Evolutionary conservation across 2,329 filamentous ascomycete species (phyloP).

Genomic region (Claviceps sorghi): DNA sequence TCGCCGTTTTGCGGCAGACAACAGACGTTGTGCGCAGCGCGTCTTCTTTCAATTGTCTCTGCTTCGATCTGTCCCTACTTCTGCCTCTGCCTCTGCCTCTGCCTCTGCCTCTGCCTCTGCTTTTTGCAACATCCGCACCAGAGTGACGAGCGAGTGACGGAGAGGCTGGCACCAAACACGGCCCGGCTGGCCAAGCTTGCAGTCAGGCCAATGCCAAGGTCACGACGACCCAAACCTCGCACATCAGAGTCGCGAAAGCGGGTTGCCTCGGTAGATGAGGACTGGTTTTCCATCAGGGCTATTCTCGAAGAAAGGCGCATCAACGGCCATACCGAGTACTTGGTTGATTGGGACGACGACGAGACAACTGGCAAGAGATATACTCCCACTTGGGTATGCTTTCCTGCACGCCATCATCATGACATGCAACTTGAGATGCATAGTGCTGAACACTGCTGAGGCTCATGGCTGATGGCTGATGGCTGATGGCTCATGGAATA

Average conservation of each 20-base stretch:
- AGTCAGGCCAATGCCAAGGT: slow-evolving; percentile 18
- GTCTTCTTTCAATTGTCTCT: slow-evolving; percentile 2
- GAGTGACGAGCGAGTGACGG: background rate
- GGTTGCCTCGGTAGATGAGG: slow-evolving; percentile 9
- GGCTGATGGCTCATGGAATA: slow-evolving; percentile 6
- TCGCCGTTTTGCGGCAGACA: slow-evolving; percentile 13
- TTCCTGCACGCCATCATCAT: background rate
- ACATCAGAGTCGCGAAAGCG: slow-evolving; percentile 10
- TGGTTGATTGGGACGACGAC: slow-evolving; percentile 25
- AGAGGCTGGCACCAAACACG: background rate
- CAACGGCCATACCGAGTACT: slow-evolving; percentile 17
- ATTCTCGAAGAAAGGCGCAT: slow-evolving; percentile 21
- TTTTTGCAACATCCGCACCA: background rate
- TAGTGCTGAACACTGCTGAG: slow-evolving; percentile 10
- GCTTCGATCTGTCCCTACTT: too few relatives aligned
- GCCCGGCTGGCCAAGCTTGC: slow-evolving; percentile 2
- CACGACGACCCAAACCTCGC: slow-evolving; percentile 12
- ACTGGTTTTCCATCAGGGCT: slow-evolving; percentile 21
- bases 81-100: background rate
- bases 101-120: background rate
- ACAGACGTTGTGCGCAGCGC: slow-evolving; percentile 11
- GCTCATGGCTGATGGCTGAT: slow-evolving; percentile 3
- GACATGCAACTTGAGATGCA: background rate
- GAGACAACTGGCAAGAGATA: slow-evolving; percentile 18
- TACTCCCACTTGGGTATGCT: slow-evolving; percentile 20